Evolutionary conservation across 75 land plant species (phyloP).

Genomic region (Adiantum capillusveneris): DNA sequence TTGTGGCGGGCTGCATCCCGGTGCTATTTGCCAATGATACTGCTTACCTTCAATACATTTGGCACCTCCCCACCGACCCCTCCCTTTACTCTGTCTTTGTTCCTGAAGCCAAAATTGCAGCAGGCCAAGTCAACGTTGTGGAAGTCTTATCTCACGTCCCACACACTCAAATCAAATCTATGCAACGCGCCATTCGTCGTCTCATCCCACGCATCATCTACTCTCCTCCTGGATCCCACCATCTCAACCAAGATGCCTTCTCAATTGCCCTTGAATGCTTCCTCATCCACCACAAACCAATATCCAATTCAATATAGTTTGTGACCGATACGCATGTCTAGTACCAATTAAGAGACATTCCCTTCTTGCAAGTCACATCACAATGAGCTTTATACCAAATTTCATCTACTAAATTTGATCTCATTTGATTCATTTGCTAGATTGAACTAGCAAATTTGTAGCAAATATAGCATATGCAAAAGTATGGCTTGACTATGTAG

Average conservation of each 20-base stretch:
- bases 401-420: too few relatives aligned
- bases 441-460: too few relatives aligned
- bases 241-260: slow-evolving; percentile 4
- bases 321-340: too few relatives aligned
- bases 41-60: slow-evolving; percentile 16
- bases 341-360: too few relatives aligned
- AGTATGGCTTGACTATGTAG: too few relatives aligned
- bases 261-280: too few relatives aligned
- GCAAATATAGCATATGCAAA: too few relatives aligned
- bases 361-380: too few relatives aligned
- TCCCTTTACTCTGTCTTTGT: slow-evolving; percentile 14
- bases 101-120: slow-evolving; percentile 1
- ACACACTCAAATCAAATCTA: not conserved
- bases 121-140: slow-evolving; percentile 10
- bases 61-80: slow-evolving; percentile 21
- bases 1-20: slow-evolving; percentile 27
- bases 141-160: slow-evolving; percentile 1
- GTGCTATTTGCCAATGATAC: slow-evolving; percentile 14
- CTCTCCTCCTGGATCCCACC: slow-evolving; percentile 4
- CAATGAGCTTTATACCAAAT: too few relatives aligned
- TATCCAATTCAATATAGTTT: too few relatives aligned
- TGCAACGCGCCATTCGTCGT: slow-evolving; percentile 10
- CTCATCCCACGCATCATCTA: slow-evolving; percentile 2
- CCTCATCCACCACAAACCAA: too few relatives aligned
- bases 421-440: too few relatives aligned